A percentile compares a stretch with the other conserved stretches of the same genome.
Evolutionary conservation across 2,329 filamentous ascomycete species (phyloP).

Genomic region (Waltergamsia citrina): DNA sequence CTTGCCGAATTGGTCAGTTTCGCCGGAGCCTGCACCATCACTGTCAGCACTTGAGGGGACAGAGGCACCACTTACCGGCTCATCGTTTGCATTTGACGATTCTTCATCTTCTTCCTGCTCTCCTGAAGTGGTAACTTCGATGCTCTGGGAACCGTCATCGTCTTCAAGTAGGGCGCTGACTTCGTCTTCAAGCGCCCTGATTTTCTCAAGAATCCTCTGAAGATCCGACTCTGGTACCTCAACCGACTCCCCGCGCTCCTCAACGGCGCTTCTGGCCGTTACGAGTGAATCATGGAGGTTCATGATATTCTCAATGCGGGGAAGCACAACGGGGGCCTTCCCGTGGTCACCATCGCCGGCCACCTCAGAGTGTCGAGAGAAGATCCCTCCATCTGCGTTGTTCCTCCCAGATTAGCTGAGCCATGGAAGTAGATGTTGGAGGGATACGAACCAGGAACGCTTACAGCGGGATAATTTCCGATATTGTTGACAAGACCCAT

Average conservation of each 20-base stretch:
- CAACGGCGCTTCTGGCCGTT: neutral
- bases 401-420: too few relatives aligned
- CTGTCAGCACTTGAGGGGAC: neutral
- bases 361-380: too few relatives aligned
- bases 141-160: neutral
- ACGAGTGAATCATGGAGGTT: neutral
- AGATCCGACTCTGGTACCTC: conserved; percentile 2
- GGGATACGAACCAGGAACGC: too few relatives aligned
- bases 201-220: conserved; percentile 2
- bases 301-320: too few relatives aligned
- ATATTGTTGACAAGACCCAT: too few relatives aligned
- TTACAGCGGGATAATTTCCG: too few relatives aligned
- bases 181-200: conserved; percentile 1
- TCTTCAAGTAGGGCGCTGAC: conserved; percentile 1
- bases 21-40: neutral
- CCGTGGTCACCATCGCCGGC: too few relatives aligned
- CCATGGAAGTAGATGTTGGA: too few relatives aligned
- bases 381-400: too few relatives aligned
- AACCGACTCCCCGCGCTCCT: neutral
- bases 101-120: neutral
- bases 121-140: neutral
- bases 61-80: neutral
- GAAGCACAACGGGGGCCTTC: too few relatives aligned
- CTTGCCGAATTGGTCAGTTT: too few relatives aligned
- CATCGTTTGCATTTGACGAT: neutral